A percentile compares a stretch with the other conserved stretches of the same genome.
These are phyloP conservation scores for Mortierella antarctica DNA, from an alignment of 192 early-diverging fungal genomes.

Conservation along the genomic window DNA sequence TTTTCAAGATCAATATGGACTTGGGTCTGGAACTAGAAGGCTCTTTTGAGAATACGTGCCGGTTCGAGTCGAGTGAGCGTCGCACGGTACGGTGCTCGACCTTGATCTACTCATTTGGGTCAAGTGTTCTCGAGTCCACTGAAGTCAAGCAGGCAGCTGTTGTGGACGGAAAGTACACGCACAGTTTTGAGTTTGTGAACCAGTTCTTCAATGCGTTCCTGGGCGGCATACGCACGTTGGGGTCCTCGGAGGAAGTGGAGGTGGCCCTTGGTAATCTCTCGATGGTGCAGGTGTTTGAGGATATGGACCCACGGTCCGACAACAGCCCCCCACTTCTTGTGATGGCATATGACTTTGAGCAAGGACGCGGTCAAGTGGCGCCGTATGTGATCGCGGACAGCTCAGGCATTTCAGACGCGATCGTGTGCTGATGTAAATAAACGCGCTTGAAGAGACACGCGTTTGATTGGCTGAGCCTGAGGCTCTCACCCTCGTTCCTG, in stretches of 20 bases:
- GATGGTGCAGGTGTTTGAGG: slow-evolving; percentile 57
- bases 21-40: slow-evolving; percentile 56
- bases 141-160: slow-evolving; percentile 58
- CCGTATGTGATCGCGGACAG: slow-evolving; percentile 43
- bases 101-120: slow-evolving; percentile 62
- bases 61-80: slow-evolving; percentile 55
- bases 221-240: slow-evolving; percentile 56
- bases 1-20: slow-evolving; percentile 50
- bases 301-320: slow-evolving; percentile 7
- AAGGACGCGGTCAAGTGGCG: slow-evolving; percentile 54
- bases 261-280: slow-evolving; percentile 61
- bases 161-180: slow-evolving; percentile 51
- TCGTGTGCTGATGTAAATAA: slow-evolving; percentile 5
- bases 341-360: slow-evolving; percentile 61
- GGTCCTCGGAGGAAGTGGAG: slow-evolving; percentile 60
- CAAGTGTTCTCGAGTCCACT: slow-evolving; percentile 55
- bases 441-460: neutral
- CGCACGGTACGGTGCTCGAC: slow-evolving; percentile 57
- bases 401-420: slow-evolving; percentile 9
- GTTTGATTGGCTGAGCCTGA: too few relatives aligned
- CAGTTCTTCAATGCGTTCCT: slow-evolving; percentile 67
- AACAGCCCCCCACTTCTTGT: slow-evolving; percentile 27
- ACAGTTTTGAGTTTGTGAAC: slow-evolving; percentile 62
- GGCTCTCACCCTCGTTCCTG: neutral
- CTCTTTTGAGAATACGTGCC: slow-evolving; percentile 56